phyloP scores from a whole-genome alignment of 352 stramenopile species.

The Globisporangium spinosum region DNA sequence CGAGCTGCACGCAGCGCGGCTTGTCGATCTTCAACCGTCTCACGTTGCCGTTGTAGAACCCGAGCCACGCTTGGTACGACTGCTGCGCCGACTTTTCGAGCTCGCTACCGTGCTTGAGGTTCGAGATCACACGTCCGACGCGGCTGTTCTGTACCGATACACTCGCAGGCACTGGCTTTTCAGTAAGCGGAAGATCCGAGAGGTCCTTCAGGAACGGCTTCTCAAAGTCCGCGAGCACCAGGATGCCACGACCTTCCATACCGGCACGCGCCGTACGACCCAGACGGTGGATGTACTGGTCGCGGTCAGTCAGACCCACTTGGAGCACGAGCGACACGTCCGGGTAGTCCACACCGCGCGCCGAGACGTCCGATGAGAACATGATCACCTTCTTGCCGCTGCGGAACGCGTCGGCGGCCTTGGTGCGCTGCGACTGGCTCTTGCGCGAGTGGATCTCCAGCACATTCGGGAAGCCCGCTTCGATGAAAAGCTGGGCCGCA shows the following conservation, averaged over 20 bases:
- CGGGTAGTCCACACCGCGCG: slow-evolving; percentile 95
- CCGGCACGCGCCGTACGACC: slow-evolving; percentile 91
- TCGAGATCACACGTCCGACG: slow-evolving; percentile 28
- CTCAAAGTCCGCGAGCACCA: slow-evolving; percentile 89
- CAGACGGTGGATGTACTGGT: slow-evolving; percentile 96
- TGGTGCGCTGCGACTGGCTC: slow-evolving; percentile 87
- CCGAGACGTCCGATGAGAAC: slow-evolving; percentile 94
- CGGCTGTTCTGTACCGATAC: slow-evolving; percentile 9
- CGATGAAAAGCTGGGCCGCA: slow-evolving; percentile 88
- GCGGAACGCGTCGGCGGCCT: slow-evolving; percentile 88
- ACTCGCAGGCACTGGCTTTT: slow-evolving; percentile 5
- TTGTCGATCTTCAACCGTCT: slow-evolving; percentile 40
- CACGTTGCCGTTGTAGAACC: slow-evolving; percentile 80
- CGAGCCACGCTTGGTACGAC: slow-evolving; percentile 94
- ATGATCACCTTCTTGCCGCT: slow-evolving; percentile 84
- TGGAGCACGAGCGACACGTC: slow-evolving; percentile 87
- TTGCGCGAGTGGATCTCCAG: slow-evolving; percentile 97
- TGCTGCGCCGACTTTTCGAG: slow-evolving; percentile 76
- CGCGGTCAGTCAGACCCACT: slow-evolving; percentile 66
- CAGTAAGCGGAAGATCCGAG: slow-evolving; percentile 53
- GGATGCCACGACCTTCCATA: slow-evolving; percentile 78
- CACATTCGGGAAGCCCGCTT: slow-evolving; percentile 65
- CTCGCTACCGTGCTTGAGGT: slow-evolving; percentile 44
- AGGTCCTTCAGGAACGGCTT: slow-evolving; percentile 62
- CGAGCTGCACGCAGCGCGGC: slow-evolving; percentile 63